Conservation (phyloP, 1,284 basidiomycete species). For the Apiotrichum gracile region DNA sequence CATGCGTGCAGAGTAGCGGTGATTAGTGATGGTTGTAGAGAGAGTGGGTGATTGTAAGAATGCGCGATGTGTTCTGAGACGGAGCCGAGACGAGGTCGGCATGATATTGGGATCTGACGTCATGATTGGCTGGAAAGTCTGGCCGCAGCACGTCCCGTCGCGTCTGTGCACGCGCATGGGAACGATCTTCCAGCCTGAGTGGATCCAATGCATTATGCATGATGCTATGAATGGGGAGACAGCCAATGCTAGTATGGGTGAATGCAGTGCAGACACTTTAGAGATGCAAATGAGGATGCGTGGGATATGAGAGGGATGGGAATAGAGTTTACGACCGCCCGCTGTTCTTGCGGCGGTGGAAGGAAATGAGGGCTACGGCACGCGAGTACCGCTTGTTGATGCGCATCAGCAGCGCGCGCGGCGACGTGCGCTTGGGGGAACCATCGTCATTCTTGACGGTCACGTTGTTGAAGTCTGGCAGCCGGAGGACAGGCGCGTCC, state of each 20-base stretch:
- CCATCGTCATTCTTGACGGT: slow-evolving; percentile 25
- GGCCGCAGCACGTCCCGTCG: too few species aligned
- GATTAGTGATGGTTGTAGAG: background rate
- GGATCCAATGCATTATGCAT: slow-evolving; percentile 11
- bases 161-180: too few species aligned
- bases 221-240: slow-evolving; percentile 10
- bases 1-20: background rate
- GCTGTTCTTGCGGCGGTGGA: slow-evolving; percentile 31
- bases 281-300: too few species aligned
- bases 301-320: background rate
- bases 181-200: too few species aligned
- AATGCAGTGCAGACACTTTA: background rate
- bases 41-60: background rate
- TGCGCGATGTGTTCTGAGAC: too few species aligned
- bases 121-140: background rate
- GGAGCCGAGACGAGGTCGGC: too few species aligned
- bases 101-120: background rate
- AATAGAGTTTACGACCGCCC: background rate
- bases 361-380: slow-evolving; percentile 33
- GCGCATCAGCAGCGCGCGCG: slow-evolving; percentile 26
- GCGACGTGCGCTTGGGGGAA: slow-evolving; percentile 18
- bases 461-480: slow-evolving; percentile 23
- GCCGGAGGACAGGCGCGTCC: slow-evolving; percentile 13
- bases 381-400: slow-evolving; percentile 35
- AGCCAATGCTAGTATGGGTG: background rate